phyloP scores from a whole-genome alignment of 1,139 yeast species.

The Blastobotrys illinoisensis region DNA sequence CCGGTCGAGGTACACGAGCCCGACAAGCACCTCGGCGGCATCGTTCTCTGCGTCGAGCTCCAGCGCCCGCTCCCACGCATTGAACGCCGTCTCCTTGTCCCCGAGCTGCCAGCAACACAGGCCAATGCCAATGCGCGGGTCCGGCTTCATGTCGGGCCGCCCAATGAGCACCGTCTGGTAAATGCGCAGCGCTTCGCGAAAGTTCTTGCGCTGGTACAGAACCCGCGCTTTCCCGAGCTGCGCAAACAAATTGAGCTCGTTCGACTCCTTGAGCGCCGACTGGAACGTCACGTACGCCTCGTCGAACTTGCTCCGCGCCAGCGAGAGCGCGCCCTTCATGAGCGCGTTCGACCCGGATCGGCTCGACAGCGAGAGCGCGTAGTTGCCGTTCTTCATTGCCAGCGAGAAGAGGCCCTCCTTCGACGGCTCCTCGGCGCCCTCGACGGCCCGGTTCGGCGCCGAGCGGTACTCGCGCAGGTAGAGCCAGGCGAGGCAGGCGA shows the following conservation, averaged over 20 bases:
- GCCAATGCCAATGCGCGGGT: constrained; percentile 93
- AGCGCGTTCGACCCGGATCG: constrained; percentile 33
- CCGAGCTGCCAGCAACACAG: constrained; percentile 87
- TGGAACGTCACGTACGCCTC: constrained; percentile 46
- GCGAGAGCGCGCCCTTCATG: constrained; percentile 50
- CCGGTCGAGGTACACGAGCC: constrained; percentile 62
- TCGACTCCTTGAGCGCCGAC: constrained; percentile 31
- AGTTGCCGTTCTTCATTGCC: neutral
- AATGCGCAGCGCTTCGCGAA: constrained; percentile 64
- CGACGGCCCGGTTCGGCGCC: constrained; percentile 24
- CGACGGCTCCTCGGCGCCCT: neutral
- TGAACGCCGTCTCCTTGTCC: constrained; percentile 68
- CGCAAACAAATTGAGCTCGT: constrained; percentile 62
- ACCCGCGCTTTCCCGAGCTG: constrained; percentile 81
- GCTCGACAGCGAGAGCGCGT: neutral
- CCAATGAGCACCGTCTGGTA: constrained; percentile 77
- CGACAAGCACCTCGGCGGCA: constrained; percentile 62
- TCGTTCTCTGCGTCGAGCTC: constrained; percentile 58
- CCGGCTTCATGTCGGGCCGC: constrained; percentile 74
- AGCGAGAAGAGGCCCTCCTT: neutral
- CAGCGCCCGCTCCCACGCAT: constrained; percentile 77
- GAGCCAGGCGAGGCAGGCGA: constrained; percentile 70
- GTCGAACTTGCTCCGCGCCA: constrained; percentile 61
- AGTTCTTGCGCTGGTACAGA: constrained; percentile 65
- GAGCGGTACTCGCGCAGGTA: constrained; percentile 47